A percentile compares a stretch with the other conserved stretches of the same genome.
These are phyloP conservation scores for Apostasia shenzhenica DNA, from an alignment of 106 monocot genomes.

Conservation along the genomic window DNA sequence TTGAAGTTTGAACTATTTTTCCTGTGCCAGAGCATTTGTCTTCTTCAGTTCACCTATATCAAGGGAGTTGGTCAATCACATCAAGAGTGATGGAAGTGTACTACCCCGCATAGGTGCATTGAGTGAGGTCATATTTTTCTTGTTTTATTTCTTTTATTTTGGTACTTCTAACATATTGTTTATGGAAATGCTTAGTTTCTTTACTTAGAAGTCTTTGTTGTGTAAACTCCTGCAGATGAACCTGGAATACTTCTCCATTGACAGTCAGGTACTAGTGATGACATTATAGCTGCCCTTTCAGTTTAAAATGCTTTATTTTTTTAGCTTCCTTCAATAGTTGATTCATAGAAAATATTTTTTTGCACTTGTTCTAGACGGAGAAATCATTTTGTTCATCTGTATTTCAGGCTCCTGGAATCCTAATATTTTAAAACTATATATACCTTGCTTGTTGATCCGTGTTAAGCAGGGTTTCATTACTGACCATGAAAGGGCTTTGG, in stretches of 20 bases:
- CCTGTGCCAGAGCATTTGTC: constrained; percentile 73
- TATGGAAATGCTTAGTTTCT: not conserved
- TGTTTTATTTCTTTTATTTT: not conserved
- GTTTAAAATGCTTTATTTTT: not conserved
- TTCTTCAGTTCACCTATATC: constrained; percentile 91
- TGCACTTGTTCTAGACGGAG: not conserved
- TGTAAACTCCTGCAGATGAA: constrained; percentile 69
- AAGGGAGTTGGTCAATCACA: constrained; percentile 63
- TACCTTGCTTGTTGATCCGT: not conserved
- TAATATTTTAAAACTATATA: not conserved
- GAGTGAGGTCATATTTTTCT: constrained; percentile 68
- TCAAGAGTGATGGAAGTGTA: constrained; percentile 80
- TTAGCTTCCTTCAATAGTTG: not conserved
- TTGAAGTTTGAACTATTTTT: not conserved
- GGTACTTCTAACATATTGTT: not conserved
- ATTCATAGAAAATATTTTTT: not conserved
- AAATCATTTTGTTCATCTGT: not conserved
- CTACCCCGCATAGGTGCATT: constrained; percentile 83
- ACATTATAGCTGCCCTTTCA: not conserved
- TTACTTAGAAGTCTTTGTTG: constrained; percentile 10
- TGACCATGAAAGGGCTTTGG: constrained; percentile 91
- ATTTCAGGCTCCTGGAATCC: not conserved
- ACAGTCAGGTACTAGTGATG: constrained; percentile 67
- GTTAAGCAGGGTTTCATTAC: constrained; percentile 73
- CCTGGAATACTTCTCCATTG: constrained; percentile 97